A percentile compares a stretch with the other conserved stretches of the same genome.
phyloP scores from a whole-genome alignment of 176 grass and related monocot species.

The Elaeis guineensis region DNA sequence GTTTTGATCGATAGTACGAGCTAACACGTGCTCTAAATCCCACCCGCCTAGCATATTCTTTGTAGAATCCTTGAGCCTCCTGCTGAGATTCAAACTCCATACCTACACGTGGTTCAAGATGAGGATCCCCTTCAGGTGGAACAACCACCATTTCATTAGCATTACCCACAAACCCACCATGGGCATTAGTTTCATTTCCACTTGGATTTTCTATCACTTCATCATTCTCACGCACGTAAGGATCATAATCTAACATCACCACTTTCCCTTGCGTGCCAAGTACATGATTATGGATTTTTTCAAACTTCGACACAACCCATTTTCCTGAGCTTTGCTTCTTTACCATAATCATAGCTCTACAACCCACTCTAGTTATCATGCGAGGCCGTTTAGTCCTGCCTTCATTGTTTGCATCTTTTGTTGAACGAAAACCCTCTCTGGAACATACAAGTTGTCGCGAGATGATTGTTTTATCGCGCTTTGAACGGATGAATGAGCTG shows the following conservation, averaged over 20 bases:
- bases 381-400: conserved; percentile 13
- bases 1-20: no score
- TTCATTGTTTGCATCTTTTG: conserved; percentile 8
- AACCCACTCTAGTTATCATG: conserved; percentile 24
- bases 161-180: not conserved
- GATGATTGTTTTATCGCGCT: conserved; percentile 23
- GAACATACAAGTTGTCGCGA: conserved; percentile 23
- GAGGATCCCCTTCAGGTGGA: conserved; percentile 15
- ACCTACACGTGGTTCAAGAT: no score
- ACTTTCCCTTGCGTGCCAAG: conserved; percentile 26
- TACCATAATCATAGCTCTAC: conserved; percentile 27
- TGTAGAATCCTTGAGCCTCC: no score
- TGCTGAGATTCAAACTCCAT: no score
- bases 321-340: conserved; percentile 26
- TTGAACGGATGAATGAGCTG: conserved; percentile 28
- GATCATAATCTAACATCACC: conserved; percentile 22
- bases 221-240: conserved; percentile 13
- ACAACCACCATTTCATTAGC: conserved; percentile 9
- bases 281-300: conserved; percentile 26
- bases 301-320: conserved; percentile 21
- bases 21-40: no score
- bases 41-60: no score
- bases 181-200: conserved; percentile 1
- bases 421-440: conserved; percentile 22
- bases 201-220: conserved; percentile 5